Conservation (phyloP, 1,284 basidiomycete genomes). For the Erythrobasidium hasegawianum region DNA sequence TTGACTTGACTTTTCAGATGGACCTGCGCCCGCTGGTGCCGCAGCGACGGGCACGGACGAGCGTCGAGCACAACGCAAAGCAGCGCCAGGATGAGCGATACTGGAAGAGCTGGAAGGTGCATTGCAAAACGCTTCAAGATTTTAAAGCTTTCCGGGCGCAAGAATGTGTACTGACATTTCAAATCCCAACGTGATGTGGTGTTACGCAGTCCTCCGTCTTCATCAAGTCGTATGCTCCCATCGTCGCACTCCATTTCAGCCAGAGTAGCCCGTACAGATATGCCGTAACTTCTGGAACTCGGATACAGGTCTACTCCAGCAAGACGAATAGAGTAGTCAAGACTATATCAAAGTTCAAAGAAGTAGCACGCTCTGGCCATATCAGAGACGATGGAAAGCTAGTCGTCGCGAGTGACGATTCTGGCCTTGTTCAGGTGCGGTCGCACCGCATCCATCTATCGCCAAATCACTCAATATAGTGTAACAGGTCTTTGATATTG, state of each 20-base stretch:
- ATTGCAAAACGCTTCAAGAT: too few relatives aligned
- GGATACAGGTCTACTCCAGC: conserved; percentile 93
- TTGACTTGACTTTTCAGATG: too few relatives aligned
- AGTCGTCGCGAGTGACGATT: conserved; percentile 90
- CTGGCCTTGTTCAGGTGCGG: conserved; percentile 80
- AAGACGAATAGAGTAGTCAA: conserved; percentile 92
- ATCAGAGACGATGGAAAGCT: conserved; percentile 91
- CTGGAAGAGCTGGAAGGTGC: conserved; percentile 30
- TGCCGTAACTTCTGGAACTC: conserved; percentile 88
- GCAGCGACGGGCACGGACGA: too few relatives aligned
- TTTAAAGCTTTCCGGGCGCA: too few relatives aligned
- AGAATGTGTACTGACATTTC: too few relatives aligned
- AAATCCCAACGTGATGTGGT: too few relatives aligned
- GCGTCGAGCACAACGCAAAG: too few relatives aligned
- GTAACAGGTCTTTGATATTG: conserved; percentile 82
- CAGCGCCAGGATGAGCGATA: conserved; percentile 17
- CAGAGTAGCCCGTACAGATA: conserved; percentile 81
- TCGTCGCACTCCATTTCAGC: conserved; percentile 87
- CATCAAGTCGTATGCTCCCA: conserved; percentile 89
- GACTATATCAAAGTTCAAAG: conserved; percentile 94
- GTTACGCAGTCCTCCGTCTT: conserved; percentile 77
- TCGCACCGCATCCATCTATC: neutral
- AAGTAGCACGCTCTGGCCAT: conserved; percentile 80
- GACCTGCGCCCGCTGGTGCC: too few relatives aligned
- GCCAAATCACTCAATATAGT: neutral